Evolutionary conservation across 371 early-diverging fungal genomes (phyloP).

Genomic region (Lichtheimia ramosa): DNA sequence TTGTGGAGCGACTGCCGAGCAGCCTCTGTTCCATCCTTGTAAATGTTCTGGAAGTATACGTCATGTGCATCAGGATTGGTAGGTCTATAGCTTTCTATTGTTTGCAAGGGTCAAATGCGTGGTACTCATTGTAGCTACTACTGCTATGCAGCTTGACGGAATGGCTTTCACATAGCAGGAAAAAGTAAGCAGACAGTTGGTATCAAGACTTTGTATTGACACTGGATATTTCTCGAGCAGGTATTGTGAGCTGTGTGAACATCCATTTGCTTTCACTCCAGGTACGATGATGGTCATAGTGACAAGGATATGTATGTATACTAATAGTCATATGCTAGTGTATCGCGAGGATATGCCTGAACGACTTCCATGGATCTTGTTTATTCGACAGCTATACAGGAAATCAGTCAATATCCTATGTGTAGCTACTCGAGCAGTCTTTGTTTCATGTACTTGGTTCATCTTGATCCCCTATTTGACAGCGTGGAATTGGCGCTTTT

Average conservation of each 20-base stretch:
- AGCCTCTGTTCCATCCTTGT: constrained; percentile 91
- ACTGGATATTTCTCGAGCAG: constrained; percentile 23
- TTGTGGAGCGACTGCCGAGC: constrained; percentile 70
- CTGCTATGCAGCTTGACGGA: constrained; percentile 66
- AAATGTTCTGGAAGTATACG: constrained; percentile 93
- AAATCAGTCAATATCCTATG: constrained; percentile 29
- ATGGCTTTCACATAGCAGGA: constrained; percentile 87
- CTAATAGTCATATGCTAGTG: constrained; percentile 18
- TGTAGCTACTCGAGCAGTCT: constrained; percentile 28
- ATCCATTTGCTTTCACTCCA: constrained; percentile 83
- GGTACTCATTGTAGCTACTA: background rate
- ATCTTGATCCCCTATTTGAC: constrained; percentile 77
- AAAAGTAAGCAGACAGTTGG: constrained; percentile 49
- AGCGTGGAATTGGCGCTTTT: constrained; percentile 78
- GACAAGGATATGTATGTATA: background rate
- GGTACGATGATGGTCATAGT: constrained; percentile 46
- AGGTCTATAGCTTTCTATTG: constrained; percentile 13
- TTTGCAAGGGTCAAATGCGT: background rate
- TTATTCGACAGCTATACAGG: constrained; percentile 51
- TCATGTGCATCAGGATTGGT: constrained; percentile 90
- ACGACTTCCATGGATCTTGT: constrained; percentile 51
- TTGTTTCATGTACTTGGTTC: constrained; percentile 78
- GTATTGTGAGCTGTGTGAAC: constrained; percentile 90
- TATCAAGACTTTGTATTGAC: background rate
- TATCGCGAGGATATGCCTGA: constrained; percentile 74